Evolutionary conservation across 2,329 filamentous ascomycete genomes (phyloP).

Genomic region (Coleophoma crateriformis): DNA sequence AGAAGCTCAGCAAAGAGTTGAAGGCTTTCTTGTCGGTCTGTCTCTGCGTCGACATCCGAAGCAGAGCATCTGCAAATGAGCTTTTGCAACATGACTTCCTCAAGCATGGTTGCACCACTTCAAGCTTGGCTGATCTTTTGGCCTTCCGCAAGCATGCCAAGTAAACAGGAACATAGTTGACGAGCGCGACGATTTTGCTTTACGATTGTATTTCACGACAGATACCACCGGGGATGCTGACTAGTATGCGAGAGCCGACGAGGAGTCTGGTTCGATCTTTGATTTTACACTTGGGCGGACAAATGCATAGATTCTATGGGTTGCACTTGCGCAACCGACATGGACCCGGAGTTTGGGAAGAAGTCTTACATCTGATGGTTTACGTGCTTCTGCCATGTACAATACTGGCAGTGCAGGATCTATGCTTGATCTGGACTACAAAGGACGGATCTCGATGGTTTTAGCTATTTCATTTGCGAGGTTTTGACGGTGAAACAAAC

Average conservation of each 20-base stretch:
- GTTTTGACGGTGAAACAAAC: too few species aligned
- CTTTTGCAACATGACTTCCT: conserved; percentile 90
- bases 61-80: conserved; percentile 85
- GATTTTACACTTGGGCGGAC: background rate
- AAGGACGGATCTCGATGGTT: background rate
- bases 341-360: background rate
- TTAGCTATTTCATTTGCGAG: too few species aligned
- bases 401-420: background rate
- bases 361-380: background rate
- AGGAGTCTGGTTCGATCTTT: background rate
- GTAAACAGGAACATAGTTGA: conserved; percentile 29
- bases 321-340: background rate
- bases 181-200: background rate
- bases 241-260: background rate
- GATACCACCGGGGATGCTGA: background rate
- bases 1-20: conserved; percentile 95
- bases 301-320: background rate
- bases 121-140: conserved; percentile 79
- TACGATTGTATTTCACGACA: background rate
- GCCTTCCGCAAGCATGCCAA: conserved; percentile 76
- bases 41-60: conserved; percentile 93
- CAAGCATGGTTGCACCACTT: conserved; percentile 80
- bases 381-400: background rate
- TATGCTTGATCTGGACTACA: background rate
- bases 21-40: conserved; percentile 97